Evolutionary conservation across 164 flowering plant species (phyloP).

Genomic region (Magnolia changhungtana): DNA sequence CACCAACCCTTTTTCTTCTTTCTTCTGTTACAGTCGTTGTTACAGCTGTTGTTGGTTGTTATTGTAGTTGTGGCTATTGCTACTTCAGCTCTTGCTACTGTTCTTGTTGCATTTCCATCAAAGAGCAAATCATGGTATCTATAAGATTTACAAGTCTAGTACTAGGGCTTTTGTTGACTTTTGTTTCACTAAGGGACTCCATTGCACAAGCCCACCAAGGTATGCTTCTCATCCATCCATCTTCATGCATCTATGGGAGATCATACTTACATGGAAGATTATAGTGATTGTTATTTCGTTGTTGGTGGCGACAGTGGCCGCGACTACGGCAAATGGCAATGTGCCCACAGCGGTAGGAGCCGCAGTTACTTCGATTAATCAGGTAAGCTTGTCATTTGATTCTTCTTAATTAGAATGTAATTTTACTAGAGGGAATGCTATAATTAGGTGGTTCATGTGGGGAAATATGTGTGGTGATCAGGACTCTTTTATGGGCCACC

Average conservation of each 20-base stretch:
- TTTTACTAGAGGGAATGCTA: not conserved
- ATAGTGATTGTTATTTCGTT: conserved; percentile 1
- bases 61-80: not conserved
- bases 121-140: conserved; percentile 29
- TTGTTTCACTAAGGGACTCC: conserved; percentile 22
- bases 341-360: conserved; percentile 3
- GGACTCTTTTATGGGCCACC: no score
- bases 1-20: conserved; percentile 11
- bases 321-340: not conserved
- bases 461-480: not conserved
- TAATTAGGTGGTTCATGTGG: not conserved
- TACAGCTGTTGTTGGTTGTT: not conserved
- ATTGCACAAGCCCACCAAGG: conserved; percentile 34
- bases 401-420: not conserved
- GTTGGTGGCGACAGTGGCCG: conserved; percentile 9
- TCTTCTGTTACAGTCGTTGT: conserved; percentile 13
- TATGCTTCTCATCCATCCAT: conserved; percentile 2
- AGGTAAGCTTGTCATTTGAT: conserved; percentile 17
- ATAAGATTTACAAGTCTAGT: conserved; percentile 26
- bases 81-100: conserved; percentile 1
- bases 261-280: not conserved
- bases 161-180: conserved; percentile 32
- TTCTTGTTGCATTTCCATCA: not conserved
- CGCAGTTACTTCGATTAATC: conserved; percentile 6
- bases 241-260: not conserved